These are phyloP conservation scores for Parvularia atlantis DNA, from an alignment of 78 protist genomes.

Conservation along the genomic window DNA sequence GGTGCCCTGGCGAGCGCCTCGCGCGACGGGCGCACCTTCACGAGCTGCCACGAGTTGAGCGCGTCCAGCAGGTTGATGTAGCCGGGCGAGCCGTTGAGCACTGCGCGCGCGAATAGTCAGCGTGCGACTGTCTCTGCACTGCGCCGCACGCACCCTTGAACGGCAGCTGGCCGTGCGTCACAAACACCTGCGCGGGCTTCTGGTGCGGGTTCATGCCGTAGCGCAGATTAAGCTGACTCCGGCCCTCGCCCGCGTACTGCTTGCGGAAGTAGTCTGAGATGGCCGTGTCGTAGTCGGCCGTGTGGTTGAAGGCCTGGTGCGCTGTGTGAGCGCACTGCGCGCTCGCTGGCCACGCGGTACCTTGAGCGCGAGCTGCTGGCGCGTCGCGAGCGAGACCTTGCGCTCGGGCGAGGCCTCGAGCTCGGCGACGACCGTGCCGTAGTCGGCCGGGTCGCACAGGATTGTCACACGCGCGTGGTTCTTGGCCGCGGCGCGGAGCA, in stretches of 20 bases:
- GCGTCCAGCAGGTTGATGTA: constrained; percentile 74
- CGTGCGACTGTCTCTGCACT: no score
- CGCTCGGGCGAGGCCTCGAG: not conserved
- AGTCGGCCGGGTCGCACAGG: constrained; percentile 30
- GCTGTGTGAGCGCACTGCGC: no score
- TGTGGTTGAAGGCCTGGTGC: constrained; percentile 67
- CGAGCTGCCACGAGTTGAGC: constrained; percentile 60
- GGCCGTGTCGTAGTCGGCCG: constrained; percentile 68
- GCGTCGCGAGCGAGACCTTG: not conserved
- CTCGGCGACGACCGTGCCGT: constrained; percentile 2
- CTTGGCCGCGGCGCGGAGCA: constrained; percentile 50
- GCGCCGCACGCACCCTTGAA: constrained; percentile 12
- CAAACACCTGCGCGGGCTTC: constrained; percentile 28
- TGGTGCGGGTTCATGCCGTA: constrained; percentile 56
- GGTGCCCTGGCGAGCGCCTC: not conserved
- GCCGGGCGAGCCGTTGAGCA: constrained; percentile 55
- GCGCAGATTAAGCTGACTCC: constrained; percentile 27
- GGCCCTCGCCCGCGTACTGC: no score
- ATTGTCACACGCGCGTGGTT: constrained; percentile 30
- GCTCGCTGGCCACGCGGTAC: not conserved
- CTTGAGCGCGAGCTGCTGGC: constrained; percentile 11
- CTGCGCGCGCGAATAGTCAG: not conserved
- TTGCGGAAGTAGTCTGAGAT: constrained; percentile 29
- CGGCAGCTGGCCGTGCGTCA: constrained; percentile 16
- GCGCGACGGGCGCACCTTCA: not conserved